Percentiles rank a stretch among this genome's conserved stretches.
phyloP scores from a whole-genome alignment of 179 eudicot species.

The Actinidia chinensis region DNA sequence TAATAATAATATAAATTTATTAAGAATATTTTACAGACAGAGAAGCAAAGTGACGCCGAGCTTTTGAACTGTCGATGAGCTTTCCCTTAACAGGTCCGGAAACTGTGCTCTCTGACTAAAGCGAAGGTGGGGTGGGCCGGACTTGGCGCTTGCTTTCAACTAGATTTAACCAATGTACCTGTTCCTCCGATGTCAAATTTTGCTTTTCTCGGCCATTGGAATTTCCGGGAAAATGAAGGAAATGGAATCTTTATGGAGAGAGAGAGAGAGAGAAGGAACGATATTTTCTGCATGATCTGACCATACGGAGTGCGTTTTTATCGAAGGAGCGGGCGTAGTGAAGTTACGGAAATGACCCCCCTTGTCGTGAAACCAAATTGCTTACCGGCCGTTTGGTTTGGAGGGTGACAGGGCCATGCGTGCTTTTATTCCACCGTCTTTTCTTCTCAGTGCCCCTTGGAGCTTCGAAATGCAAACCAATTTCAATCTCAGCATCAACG shows the following conservation, averaged over 20 bases:
- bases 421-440: too few species aligned
- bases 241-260: neutral
- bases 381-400: neutral
- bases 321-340: neutral
- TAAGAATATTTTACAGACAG: conserved; percentile 21
- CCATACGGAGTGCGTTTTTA: neutral
- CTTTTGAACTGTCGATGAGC: conserved; percentile 39
- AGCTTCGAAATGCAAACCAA: too few species aligned
- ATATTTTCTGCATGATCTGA: too few species aligned
- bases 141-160: conserved; percentile 47
- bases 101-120: conserved; percentile 40
- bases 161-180: conserved; percentile 55
- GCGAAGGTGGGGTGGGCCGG: conserved; percentile 45
- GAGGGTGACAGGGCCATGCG: too few species aligned
- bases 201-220: conserved; percentile 47
- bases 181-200: conserved; percentile 54
- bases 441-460: too few species aligned
- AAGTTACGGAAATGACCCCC: conserved; percentile 30
- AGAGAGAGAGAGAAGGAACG: neutral
- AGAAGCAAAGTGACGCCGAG: conserved; percentile 43
- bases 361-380: neutral
- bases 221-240: neutral
- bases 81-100: conserved; percentile 45
- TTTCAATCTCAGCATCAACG: too few species aligned
- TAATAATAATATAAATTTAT: neutral